Percentiles rank a stretch among this genome's conserved stretches.
Conservation (phyloP, 2,329 filamentous ascomycete species). For the Ascochyta fabae region DNA sequence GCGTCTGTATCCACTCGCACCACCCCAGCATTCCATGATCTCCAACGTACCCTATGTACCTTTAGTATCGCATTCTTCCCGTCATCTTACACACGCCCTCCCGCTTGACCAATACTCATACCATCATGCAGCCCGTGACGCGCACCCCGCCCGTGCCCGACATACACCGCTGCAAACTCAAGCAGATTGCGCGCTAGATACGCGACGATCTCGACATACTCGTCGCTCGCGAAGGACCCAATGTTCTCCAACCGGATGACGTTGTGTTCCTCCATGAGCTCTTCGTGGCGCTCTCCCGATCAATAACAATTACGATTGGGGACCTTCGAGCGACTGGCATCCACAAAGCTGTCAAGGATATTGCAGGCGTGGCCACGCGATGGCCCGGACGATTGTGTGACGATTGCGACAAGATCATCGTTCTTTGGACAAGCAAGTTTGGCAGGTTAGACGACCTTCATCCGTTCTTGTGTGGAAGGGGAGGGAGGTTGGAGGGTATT, state of each 20-base stretch:
- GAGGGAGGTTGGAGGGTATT: constrained; percentile 53
- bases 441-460: constrained; percentile 49
- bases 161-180: constrained; percentile 34
- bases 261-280: constrained; percentile 54
- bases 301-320: constrained; percentile 37
- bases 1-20: not conserved
- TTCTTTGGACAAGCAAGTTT: constrained; percentile 49
- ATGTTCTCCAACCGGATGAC: constrained; percentile 52
- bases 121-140: not conserved
- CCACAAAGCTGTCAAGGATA: constrained; percentile 53
- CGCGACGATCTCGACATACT: constrained; percentile 56
- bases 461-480: constrained; percentile 52
- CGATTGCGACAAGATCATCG: constrained; percentile 52
- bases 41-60: not conserved
- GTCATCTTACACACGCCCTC: not conserved
- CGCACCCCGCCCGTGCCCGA: not conserved
- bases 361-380: constrained; percentile 54
- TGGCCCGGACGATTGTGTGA: constrained; percentile 56
- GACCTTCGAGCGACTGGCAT: constrained; percentile 54
- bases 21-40: not conserved
- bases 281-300: constrained; percentile 36
- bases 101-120: not conserved
- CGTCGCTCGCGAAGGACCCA: constrained; percentile 54
- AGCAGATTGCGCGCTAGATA: constrained; percentile 52
- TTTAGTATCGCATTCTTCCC: not conserved